Percentiles rank a stretch among this genome's conserved stretches.
Conservation (phyloP, 345 rosid genomes). For the Nasturtium officinale region DNA sequence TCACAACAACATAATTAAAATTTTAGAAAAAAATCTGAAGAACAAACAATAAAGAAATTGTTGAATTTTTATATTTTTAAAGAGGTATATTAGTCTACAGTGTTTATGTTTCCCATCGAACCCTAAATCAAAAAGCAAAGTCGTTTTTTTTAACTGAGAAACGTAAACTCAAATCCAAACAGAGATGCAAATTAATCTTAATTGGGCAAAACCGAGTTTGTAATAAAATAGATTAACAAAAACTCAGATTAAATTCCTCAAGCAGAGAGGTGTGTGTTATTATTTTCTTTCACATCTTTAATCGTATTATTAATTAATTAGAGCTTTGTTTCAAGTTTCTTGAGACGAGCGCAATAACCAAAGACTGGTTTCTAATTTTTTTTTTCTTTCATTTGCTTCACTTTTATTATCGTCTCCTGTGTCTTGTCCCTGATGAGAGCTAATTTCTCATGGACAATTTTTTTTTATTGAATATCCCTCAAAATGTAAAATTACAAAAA, state of each 20-base stretch:
- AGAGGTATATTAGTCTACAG: slow-evolving; percentile 17
- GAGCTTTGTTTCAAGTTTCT: not conserved
- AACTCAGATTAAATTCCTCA: slow-evolving; percentile 12
- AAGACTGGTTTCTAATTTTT: not conserved
- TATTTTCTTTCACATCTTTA: not conserved
- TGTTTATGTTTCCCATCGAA: slow-evolving; percentile 24
- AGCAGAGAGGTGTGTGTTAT: not conserved
- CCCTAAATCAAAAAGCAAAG: slow-evolving; percentile 9
- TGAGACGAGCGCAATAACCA: slow-evolving; percentile 1
- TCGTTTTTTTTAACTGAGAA: not conserved
- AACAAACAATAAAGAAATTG: slow-evolving; percentile 31
- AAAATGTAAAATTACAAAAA: too few relatives aligned
- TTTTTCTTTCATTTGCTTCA: not conserved
- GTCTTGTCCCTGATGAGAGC: too few relatives aligned
- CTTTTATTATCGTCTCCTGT: too few relatives aligned
- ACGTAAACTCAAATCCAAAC: not conserved
- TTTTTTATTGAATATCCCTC: too few relatives aligned
- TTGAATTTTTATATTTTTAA: not conserved
- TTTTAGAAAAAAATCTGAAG: slow-evolving; percentile 29
- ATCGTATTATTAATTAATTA: not conserved
- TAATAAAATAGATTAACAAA: not conserved
- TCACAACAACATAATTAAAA: slow-evolving; percentile 17
- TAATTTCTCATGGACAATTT: too few relatives aligned
- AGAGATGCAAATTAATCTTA: not conserved
- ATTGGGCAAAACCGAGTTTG: slow-evolving; percentile 7